Base-by-base conservation (phyloP, 345 rosid species). In the Barbarea vulgaris region DNA sequence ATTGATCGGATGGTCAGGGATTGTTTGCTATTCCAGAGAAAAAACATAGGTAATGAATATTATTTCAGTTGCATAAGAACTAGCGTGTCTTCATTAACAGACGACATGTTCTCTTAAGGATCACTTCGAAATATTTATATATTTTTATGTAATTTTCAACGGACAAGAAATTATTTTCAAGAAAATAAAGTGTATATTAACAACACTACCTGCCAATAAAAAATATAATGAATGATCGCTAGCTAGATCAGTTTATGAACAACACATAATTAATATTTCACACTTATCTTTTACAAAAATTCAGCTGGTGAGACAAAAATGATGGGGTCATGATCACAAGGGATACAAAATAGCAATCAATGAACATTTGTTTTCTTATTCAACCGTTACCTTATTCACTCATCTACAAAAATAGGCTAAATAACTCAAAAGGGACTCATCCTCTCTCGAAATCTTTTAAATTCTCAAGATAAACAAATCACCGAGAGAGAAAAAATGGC, bases 261-360 rank as follows among this genome's bases (percentile, higher is more conserved):
- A 67, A 67, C 15, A 21, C 15, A 25, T 25, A 42, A 25, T 53
- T n/a, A n/a, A n/a, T n/a, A 24, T 37, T 11, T 54, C 19, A 13
- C 11, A 36, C 13, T 37, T 55, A 68, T 68, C 63, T 39, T 7
- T 39, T 68, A 53, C 73, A 13, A 9, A 54, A 25, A 54, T 6
- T 54, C 39, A 25, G 63, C 13, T 25, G 39, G 63, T 68, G 52
- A 53, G 52, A 54, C 62, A 68, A 68, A 67, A 67, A 67, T 1
- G 33, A 52, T 34, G 36, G 14, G 22, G 36, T 36, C 61, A n/a
- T 52, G 72, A 52, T 52, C 70, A 66, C 59, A 50, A 66, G 33
- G 5, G 22, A 19, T 67, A 67, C 72, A 67, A 67, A 55, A 67
- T 37, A 53, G 52, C 63, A 25, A 68, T 68, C 6, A 54, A 68